Evolutionary conservation across 495 filamentous ascomycete genomes (phyloP), one percentile per base, ranked within the genome.

Genomic region (Penicillium daleae): DNA sequence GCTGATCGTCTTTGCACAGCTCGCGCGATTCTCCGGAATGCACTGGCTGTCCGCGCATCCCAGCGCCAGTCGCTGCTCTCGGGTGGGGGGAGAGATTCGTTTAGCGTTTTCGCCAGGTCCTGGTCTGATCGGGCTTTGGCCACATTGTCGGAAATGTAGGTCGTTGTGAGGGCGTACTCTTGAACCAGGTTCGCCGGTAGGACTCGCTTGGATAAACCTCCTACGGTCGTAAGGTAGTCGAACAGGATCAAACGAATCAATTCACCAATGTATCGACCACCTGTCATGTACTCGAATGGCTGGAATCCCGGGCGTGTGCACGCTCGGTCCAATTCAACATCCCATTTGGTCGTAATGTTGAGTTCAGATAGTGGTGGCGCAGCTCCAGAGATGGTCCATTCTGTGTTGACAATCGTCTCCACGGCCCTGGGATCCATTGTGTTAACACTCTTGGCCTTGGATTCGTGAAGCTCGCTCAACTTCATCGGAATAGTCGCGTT

Each of bases 201-300:
- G n/a, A 71, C 61, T 8, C 74, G 71, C 66, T 63, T 74, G 5
- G 71, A 69, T 19, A 73, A 53, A 21, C 73, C 68, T 10, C 78
- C 62, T 9, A 81, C 64, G 13, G 70, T 77, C 1, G 78, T 79
- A 27, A 92, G 76, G 59, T 89, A 88, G 63, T 92, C 90, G 32
- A 88, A 74, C 44, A 90, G 81, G 22, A 92, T 86, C 6, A 93
- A 69, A 10, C 92, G 84, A 27, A 86, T 87, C n/a, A 96, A 80
- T 78, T 94, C 92, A 49, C 92, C 92, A 17, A 96, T 82, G 69
- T 96, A 96, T 19, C 91, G 83, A 0, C 92, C 92, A 19, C 89
- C 85, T 1, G 90, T 92, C 90, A 96, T 92, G 71, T 93, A 93
- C 74, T 96, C 92, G 57, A 94, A 87, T 1, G 92, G 92, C 68